These are phyloP conservation scores for Russula sp. DNA, from an alignment of 768 basidiomycete species.

Conservation along the genomic window DNA sequence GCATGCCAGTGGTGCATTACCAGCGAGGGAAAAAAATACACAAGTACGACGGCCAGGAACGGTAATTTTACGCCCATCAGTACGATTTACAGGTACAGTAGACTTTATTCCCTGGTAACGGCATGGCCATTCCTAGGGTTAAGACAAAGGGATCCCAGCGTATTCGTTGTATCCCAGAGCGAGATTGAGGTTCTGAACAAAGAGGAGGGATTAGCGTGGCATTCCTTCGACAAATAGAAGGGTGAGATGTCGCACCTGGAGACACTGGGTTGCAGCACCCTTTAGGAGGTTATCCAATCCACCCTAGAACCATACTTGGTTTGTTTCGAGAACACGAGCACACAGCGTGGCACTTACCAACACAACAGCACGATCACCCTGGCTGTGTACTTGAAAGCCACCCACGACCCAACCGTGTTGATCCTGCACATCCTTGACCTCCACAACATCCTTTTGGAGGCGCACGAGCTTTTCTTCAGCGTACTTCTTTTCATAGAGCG, in stretches of 20 bases:
- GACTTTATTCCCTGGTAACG: not conserved
- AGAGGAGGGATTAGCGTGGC: not conserved
- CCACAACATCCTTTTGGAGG: constrained; percentile 64
- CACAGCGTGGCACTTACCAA: constrained; percentile 51
- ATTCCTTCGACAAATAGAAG: not conserved
- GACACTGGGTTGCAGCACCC: constrained; percentile 97
- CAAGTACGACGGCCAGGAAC: too few relatives aligned
- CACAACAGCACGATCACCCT: constrained; percentile 87
- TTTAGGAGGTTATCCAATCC: constrained; percentile 96
- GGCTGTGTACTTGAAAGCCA: constrained; percentile 88
- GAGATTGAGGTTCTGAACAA: constrained; percentile 77
- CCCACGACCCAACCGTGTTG: constrained; percentile 89
- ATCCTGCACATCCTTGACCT: constrained; percentile 66
- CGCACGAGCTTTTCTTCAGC: constrained; percentile 63
- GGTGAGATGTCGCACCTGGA: constrained; percentile 58
- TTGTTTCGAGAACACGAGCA: not conserved
- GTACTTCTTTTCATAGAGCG: constrained; percentile 77
- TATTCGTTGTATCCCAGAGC: constrained; percentile 84
- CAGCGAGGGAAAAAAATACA: not conserved
- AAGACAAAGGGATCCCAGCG: constrained; percentile 56
- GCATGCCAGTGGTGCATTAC: not conserved
- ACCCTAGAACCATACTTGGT: constrained; percentile 46
- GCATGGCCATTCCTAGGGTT: not conserved
- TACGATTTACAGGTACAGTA: not conserved
- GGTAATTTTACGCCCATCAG: not conserved